Conservation (phyloP, 805 yeast genomes). For the Candida michaelii region DNA sequence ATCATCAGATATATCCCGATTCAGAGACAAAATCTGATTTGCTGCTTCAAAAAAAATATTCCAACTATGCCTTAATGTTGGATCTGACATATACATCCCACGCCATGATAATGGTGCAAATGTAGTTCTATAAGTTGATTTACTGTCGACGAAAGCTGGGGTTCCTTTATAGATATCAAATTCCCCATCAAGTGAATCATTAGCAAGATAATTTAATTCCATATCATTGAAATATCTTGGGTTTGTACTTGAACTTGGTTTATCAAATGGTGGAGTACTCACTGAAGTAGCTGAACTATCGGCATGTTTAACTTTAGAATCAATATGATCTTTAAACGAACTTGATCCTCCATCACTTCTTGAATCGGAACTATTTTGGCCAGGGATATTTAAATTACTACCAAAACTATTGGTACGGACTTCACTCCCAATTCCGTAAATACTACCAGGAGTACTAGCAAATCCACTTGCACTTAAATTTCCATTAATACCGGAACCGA, state of each 20-base stretch:
- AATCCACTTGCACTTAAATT: neutral
- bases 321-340: conserved; percentile 8
- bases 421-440: neutral
- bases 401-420: neutral
- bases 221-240: conserved; percentile 17
- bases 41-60: neutral
- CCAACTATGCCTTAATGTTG: conserved; percentile 15
- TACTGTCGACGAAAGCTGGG: conserved; percentile 40
- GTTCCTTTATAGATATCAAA: conserved; percentile 44
- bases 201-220: conserved; percentile 4
- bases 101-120: conserved; percentile 55
- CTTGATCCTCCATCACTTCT: no score
- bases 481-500: neutral
- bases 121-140: conserved; percentile 36
- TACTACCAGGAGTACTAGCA: neutral
- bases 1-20: neutral
- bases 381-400: no score
- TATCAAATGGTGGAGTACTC: no score
- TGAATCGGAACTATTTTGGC: no score
- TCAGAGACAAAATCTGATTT: neutral
- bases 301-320: neutral
- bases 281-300: no score
- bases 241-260: no score
- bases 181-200: conserved; percentile 23
- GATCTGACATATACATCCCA: conserved; percentile 48